Conservation (phyloP, 345 rosid species). For the Citrus trifoliata region DNA sequence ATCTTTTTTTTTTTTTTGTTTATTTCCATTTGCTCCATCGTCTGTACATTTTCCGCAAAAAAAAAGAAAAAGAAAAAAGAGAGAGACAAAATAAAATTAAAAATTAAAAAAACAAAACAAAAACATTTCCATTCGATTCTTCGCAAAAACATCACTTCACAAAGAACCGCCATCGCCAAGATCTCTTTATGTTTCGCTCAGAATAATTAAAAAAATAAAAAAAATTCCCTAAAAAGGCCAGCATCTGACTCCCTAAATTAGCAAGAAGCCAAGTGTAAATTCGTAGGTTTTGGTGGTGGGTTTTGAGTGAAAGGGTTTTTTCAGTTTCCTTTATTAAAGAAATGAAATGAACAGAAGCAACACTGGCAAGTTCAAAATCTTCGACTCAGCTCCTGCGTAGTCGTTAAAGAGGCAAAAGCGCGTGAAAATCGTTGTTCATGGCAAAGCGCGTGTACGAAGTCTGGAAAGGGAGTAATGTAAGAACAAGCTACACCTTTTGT, state of each 20-base stretch:
- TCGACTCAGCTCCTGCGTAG: constrained; percentile 40
- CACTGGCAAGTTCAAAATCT: constrained; percentile 26
- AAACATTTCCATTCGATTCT: background rate
- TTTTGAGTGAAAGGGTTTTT: background rate
- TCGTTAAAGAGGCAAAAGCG: constrained; percentile 12
- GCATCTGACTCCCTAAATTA: background rate
- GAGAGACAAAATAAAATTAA: background rate
- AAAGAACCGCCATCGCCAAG: constrained; percentile 14
- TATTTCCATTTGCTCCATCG: too few relatives aligned
- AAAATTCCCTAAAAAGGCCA: constrained; percentile 3
- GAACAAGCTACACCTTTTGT: constrained; percentile 2
- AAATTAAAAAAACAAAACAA: background rate
- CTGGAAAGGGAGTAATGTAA: constrained; percentile 96
- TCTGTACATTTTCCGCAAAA: background rate
- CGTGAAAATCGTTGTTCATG: constrained; percentile 34
- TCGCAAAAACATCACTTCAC: background rate
- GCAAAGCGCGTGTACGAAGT: constrained; percentile 79
- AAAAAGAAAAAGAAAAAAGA: background rate
- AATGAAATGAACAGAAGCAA: constrained; percentile 27
- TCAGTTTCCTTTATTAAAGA: background rate
- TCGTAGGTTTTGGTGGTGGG: constrained; percentile 1
- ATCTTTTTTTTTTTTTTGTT: too few relatives aligned
- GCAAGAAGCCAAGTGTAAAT: constrained; percentile 1
- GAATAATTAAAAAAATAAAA: background rate
- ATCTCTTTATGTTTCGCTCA: background rate